Evolutionary conservation across 768 basidiomycete species (phyloP).

Genomic region (Pleurotus tuber-regium): DNA sequence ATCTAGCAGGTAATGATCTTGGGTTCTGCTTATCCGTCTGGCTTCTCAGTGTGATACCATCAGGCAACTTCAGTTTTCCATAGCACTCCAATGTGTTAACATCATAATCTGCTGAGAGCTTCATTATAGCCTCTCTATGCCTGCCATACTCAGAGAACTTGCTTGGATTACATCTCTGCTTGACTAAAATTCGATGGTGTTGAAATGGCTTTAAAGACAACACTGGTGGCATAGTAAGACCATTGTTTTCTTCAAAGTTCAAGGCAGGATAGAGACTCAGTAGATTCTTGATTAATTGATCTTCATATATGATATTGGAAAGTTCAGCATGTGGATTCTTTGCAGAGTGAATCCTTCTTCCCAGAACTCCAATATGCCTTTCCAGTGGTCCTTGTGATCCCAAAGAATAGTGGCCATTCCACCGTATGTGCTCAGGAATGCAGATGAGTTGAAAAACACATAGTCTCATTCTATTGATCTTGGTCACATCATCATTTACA

Average conservation of each 20-base stretch:
- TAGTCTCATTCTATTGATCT: constrained; percentile 21
- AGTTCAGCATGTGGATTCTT: constrained; percentile 30
- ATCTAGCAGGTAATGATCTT: too few relatives aligned
- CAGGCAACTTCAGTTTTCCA: too few relatives aligned
- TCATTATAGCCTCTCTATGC: too few relatives aligned
- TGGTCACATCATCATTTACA: constrained; percentile 24
- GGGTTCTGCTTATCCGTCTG: too few relatives aligned
- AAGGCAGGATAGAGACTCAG: constrained; percentile 20
- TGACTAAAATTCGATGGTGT: too few relatives aligned
- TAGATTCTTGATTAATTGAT: constrained; percentile 19
- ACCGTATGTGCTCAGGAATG: constrained; percentile 28
- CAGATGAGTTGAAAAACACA: constrained; percentile 33
- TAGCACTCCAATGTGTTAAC: too few relatives aligned
- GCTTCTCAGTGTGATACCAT: too few relatives aligned
- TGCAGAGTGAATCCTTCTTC: constrained; percentile 27
- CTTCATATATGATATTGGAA: constrained; percentile 22
- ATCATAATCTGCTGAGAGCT: too few relatives aligned
- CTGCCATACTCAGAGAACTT: too few relatives aligned
- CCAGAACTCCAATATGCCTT: constrained; percentile 23
- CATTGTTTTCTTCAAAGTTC: background rate
- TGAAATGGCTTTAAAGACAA: too few relatives aligned
- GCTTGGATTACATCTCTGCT: too few relatives aligned
- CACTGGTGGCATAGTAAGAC: too few relatives aligned
- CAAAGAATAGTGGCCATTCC: constrained; percentile 29
- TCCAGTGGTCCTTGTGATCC: constrained; percentile 30